phyloP scores from a whole-genome alignment of 2,329 filamentous ascomycete species.

The Ambrosiella xylebori region DNA sequence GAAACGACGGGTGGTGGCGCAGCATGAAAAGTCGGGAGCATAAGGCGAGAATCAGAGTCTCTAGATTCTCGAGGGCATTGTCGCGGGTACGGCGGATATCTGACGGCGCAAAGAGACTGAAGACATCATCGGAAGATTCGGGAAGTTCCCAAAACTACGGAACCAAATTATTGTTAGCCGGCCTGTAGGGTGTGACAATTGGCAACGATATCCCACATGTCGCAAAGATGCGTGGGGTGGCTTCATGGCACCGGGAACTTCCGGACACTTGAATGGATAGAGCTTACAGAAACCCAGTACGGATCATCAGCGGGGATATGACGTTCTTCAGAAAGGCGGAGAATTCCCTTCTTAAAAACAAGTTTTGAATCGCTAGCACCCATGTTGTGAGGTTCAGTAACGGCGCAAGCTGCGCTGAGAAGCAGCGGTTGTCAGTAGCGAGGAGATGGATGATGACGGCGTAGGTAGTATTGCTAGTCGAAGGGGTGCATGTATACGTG shows the following conservation, averaged over 20 bases:
- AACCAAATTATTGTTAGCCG: neutral
- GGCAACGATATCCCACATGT: neutral
- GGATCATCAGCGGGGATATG: conserved; percentile 73
- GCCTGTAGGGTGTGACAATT: neutral
- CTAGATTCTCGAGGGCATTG: conserved; percentile 67
- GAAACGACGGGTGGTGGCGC: conserved; percentile 79
- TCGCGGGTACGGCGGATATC: conserved; percentile 82
- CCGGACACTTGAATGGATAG: neutral
- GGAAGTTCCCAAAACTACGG: conserved; percentile 95
- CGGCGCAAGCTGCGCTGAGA: conserved; percentile 5
- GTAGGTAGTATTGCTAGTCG: neutral
- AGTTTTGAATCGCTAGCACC: conserved; percentile 97
- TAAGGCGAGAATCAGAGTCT: conserved; percentile 70
- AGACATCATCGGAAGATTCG: conserved; percentile 88
- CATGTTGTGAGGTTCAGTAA: conserved; percentile 34
- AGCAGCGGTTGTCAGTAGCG: neutral
- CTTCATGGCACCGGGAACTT: conserved; percentile 8
- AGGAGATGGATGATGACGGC: neutral
- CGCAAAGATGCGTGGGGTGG: neutral
- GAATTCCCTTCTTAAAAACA: conserved; percentile 96
- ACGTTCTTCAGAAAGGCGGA: conserved; percentile 81
- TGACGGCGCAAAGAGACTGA: conserved; percentile 79
- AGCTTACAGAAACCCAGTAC: conserved; percentile 78
- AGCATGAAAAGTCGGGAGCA: conserved; percentile 69
- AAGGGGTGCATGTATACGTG: too few species aligned